Evolutionary conservation across 805 yeast species (phyloP).

Genomic region (Clavispora fructus): DNA sequence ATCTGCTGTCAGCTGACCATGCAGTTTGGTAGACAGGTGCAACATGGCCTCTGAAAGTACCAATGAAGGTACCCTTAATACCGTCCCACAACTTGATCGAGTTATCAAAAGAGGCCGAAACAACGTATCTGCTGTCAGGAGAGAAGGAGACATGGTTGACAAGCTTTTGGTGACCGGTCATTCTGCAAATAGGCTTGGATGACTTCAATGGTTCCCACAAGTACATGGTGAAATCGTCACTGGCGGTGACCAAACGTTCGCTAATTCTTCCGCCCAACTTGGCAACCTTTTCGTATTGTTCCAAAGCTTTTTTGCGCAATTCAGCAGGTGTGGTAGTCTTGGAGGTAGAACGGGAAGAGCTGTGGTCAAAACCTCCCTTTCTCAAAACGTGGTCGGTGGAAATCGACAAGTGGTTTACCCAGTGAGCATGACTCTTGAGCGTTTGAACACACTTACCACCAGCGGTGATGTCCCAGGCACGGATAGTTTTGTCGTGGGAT

Average conservation of each 20-base stretch:
- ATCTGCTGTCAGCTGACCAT: conserved; percentile 93
- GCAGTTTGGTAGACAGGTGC: conserved; percentile 97
- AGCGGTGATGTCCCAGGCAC: conserved; percentile 77
- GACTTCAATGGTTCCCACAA: conserved; percentile 87
- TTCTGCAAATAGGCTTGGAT: conserved; percentile 79
- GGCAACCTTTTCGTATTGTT: conserved; percentile 59
- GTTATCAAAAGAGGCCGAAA: conserved; percentile 92
- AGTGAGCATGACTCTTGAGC: conserved; percentile 87
- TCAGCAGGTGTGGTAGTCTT: conserved; percentile 17
- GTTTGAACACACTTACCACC: conserved; percentile 76
- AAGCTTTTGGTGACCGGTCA: conserved; percentile 96
- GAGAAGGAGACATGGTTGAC: conserved; percentile 95
- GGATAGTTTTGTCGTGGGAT: conserved; percentile 91
- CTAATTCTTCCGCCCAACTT: conserved; percentile 46
- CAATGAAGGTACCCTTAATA: conserved; percentile 77
- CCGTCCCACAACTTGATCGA: conserved; percentile 97
- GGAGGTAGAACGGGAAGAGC: conserved; percentile 38
- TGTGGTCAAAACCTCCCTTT: conserved; percentile 82
- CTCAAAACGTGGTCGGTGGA: conserved; percentile 87
- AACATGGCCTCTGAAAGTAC: conserved; percentile 94
- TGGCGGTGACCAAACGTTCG: conserved; percentile 89
- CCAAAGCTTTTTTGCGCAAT: conserved; percentile 46
- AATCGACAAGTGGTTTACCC: conserved; percentile 92
- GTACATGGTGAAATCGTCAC: conserved; percentile 97
- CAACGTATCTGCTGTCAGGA: conserved; percentile 89